Percentiles rank a stretch among this genome's conserved stretches.
These are phyloP conservation scores for Kwoniella newhampshirensis DNA, from an alignment of 768 basidiomycete genomes.

Conservation along the genomic window DNA sequence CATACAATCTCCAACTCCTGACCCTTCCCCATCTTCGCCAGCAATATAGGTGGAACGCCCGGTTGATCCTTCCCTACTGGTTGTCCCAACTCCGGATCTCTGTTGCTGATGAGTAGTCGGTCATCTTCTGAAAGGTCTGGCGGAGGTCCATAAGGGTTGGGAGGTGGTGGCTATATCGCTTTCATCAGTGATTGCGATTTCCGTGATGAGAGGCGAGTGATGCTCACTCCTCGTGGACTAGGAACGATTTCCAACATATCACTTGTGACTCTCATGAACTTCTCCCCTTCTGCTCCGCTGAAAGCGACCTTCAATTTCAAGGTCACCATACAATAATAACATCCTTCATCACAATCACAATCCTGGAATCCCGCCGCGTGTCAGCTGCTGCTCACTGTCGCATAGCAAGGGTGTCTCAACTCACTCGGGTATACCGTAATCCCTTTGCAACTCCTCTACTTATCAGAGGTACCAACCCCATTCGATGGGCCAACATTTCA, in stretches of 20 bases:
- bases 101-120: constrained; percentile 69
- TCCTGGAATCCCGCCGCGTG: constrained; percentile 62
- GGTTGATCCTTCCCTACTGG: constrained; percentile 79
- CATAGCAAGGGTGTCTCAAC: constrained; percentile 16
- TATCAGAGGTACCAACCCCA: constrained; percentile 88
- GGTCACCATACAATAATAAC: constrained; percentile 79
- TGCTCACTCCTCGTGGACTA: constrained; percentile 38
- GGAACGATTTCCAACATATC: constrained; percentile 59
- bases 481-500: constrained; percentile 93
- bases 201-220: neutral
- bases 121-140: constrained; percentile 55
- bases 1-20: constrained; percentile 85
- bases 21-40: constrained; percentile 89
- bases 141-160: constrained; percentile 38
- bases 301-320: constrained; percentile 76
- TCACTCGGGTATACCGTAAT: constrained; percentile 59
- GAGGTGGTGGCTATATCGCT: constrained; percentile 24
- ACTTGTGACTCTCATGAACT: constrained; percentile 78
- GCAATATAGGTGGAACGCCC: constrained; percentile 65
- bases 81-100: constrained; percentile 71
- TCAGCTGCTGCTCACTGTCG: constrained; percentile 9
- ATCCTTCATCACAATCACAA: constrained; percentile 81
- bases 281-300: constrained; percentile 61
- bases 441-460: constrained; percentile 86
- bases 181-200: no score